Conservation (phyloP, 2,329 filamentous ascomycete genomes). For the Colletotrichum zoysiae region DNA sequence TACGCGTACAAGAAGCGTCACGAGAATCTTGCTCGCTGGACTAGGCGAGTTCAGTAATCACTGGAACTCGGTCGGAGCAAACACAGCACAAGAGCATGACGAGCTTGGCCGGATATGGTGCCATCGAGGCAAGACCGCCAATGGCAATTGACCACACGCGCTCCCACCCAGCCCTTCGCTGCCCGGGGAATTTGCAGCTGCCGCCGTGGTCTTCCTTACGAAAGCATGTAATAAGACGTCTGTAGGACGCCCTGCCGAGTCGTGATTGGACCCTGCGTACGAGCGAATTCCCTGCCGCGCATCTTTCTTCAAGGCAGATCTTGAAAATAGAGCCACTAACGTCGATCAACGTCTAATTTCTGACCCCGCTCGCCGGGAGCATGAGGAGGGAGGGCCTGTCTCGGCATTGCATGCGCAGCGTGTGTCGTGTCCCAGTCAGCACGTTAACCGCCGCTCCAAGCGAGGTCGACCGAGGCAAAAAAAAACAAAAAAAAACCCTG, state of each 20-base stretch:
- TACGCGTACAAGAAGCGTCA: not conserved
- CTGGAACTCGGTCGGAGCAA: not conserved
- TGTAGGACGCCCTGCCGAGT: not conserved
- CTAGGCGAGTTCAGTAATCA: not conserved
- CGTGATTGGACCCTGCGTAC: not conserved
- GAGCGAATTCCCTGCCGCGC: not conserved
- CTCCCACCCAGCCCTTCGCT: not conserved
- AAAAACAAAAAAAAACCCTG: too few species aligned
- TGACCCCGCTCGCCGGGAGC: conserved; percentile 8
- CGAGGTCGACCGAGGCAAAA: not conserved
- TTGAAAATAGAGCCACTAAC: not conserved
- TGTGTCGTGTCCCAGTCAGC: conserved; percentile 19
- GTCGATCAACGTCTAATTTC: not conserved
- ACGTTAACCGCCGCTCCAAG: conserved; percentile 6
- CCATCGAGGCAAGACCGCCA: too few species aligned
- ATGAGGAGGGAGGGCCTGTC: conserved; percentile 11
- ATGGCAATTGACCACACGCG: not conserved
- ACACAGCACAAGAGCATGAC: not conserved
- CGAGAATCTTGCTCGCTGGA: not conserved
- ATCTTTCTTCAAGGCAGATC: not conserved
- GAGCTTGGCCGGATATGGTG: not conserved
- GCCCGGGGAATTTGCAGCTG: not conserved
- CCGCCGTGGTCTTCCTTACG: not conserved
- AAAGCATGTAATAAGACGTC: not conserved
- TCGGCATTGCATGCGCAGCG: not conserved